Conservation (phyloP, 2,329 filamentous ascomycete species). For the Fusarium sublunatum region DNA sequence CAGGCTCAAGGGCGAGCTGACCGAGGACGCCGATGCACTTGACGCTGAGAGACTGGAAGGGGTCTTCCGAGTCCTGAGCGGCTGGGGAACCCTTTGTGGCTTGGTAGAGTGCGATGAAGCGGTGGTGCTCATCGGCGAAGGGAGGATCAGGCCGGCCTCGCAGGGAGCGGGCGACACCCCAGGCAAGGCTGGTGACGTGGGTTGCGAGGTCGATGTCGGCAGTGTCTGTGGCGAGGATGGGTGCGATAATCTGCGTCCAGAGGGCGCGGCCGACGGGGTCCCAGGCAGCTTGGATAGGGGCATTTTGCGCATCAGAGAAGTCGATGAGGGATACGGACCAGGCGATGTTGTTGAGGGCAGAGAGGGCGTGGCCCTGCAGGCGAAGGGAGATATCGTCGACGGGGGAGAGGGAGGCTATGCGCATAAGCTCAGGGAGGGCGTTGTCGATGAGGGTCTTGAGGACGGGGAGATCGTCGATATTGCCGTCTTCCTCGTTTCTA, state of each 20-base stretch:
- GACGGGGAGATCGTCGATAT: constrained; percentile 65
- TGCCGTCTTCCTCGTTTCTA: constrained; percentile 52
- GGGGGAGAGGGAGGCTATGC: constrained; percentile 57
- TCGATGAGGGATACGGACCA: constrained; percentile 74
- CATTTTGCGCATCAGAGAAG: constrained; percentile 65
- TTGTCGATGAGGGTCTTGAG: constrained; percentile 56
- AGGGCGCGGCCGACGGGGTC: constrained; percentile 63
- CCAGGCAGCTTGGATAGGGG: constrained; percentile 66
- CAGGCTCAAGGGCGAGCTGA: constrained; percentile 68
- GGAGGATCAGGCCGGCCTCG: constrained; percentile 60
- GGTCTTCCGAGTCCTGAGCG: constrained; percentile 56
- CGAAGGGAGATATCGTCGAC: constrained; percentile 55
- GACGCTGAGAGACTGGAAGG: constrained; percentile 71
- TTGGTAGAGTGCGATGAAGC: constrained; percentile 74
- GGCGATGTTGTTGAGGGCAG: constrained; percentile 73
- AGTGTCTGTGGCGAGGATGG: constrained; percentile 69
- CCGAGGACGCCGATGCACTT: constrained; percentile 76
- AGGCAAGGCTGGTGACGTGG: constrained; percentile 72
- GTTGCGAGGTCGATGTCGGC: constrained; percentile 71
- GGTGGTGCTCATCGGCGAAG: constrained; percentile 65
- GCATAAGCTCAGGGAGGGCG: constrained; percentile 59
- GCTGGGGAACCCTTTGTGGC: constrained; percentile 59
- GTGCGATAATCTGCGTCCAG: constrained; percentile 67
- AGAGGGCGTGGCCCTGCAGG: constrained; percentile 66
- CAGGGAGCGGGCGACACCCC: constrained; percentile 70